These are phyloP conservation scores for Pseudohyphozyma bogoriensis DNA, from an alignment of 768 basidiomycete genomes.

Conservation along the genomic window DNA sequence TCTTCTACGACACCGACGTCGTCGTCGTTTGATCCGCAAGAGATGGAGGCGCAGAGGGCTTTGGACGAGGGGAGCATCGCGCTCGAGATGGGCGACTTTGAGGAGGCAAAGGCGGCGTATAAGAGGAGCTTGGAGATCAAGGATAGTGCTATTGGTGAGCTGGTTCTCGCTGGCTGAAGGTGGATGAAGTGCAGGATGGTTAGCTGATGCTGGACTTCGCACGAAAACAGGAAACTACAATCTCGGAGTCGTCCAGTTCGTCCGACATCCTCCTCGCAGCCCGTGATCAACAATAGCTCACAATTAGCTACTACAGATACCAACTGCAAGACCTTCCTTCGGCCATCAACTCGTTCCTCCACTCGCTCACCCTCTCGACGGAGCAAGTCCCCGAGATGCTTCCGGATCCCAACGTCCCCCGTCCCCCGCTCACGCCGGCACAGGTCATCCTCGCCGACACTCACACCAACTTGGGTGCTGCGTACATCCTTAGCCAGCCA, in stretches of 20 bases:
- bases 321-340: constrained; percentile 14
- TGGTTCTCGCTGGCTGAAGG: background rate
- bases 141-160: constrained; percentile 20
- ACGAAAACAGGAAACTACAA: constrained; percentile 23
- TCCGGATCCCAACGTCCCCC: constrained; percentile 6
- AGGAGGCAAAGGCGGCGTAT: constrained; percentile 2
- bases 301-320: constrained; percentile 4
- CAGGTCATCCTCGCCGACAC: constrained; percentile 36
- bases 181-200: background rate
- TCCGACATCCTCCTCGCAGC: background rate
- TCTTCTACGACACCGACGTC: constrained; percentile 13
- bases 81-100: constrained; percentile 20
- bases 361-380: constrained; percentile 6
- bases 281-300: background rate
- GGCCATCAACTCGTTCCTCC: constrained; percentile 17
- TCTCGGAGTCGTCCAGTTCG: constrained; percentile 28
- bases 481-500: constrained; percentile 38
- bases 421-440: constrained; percentile 15
- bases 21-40: constrained; percentile 18
- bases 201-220: background rate
- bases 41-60: constrained; percentile 11
- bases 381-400: constrained; percentile 5
- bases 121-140: constrained; percentile 17
- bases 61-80: constrained; percentile 22
- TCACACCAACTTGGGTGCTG: constrained; percentile 40